Evolutionary conservation across 805 yeast species (phyloP).

Genomic region (Debaryomyces tyrocola): DNA sequence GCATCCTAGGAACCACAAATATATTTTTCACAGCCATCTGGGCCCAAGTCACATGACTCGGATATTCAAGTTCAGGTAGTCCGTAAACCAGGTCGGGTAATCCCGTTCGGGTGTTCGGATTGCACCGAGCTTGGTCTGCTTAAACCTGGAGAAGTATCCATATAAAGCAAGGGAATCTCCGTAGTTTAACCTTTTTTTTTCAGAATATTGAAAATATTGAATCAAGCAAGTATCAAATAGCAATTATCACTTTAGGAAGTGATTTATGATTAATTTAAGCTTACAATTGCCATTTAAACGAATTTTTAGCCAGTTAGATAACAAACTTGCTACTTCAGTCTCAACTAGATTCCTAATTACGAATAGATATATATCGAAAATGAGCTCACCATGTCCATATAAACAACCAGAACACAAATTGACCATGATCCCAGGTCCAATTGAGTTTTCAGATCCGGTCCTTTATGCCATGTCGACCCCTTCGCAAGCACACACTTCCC

Average conservation of each 20-base stretch:
- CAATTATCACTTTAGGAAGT: not conserved
- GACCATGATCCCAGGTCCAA: slow-evolving; percentile 82
- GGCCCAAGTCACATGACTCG: too few relatives aligned
- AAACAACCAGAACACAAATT: slow-evolving; percentile 45
- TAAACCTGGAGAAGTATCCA: too few relatives aligned
- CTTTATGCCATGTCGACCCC: slow-evolving; percentile 79
- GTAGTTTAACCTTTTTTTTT: too few relatives aligned
- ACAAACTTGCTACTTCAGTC: not conserved
- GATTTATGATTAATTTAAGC: not conserved
- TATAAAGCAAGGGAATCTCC: too few relatives aligned
- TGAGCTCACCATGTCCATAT: slow-evolving; percentile 38
- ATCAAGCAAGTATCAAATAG: not conserved
- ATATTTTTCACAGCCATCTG: not conserved
- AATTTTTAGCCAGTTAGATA: not conserved
- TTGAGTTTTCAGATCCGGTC: slow-evolving; percentile 79
- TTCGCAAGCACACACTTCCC: slow-evolving; percentile 86
- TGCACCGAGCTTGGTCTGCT: too few relatives aligned
- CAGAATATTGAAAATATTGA: too few relatives aligned
- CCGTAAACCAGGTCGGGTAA: too few relatives aligned
- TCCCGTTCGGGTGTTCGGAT: too few relatives aligned
- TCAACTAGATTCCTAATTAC: not conserved
- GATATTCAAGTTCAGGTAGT: too few relatives aligned
- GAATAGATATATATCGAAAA: slow-evolving; percentile 9
- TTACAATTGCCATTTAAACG: not conserved
- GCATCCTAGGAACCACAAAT: not conserved